phyloP scores from a whole-genome alignment of 1,139 yeast species.

The Magnusiomyces starmeri region DNA sequence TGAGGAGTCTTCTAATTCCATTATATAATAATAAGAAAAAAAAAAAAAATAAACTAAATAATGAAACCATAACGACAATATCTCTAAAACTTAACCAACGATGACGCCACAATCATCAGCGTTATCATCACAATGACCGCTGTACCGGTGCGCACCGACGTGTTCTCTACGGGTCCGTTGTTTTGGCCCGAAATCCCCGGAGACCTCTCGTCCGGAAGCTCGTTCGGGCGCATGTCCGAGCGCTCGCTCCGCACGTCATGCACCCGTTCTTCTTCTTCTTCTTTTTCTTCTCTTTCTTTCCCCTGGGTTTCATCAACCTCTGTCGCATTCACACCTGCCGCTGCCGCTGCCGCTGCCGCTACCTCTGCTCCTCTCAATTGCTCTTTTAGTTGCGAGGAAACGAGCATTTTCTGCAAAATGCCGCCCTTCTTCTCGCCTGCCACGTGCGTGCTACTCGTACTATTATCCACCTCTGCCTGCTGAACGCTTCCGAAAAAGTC shows the following conservation, averaged over 20 bases:
- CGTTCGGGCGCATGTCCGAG: too few relatives aligned
- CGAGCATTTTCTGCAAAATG: constrained; percentile 10
- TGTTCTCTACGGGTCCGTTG: too few relatives aligned
- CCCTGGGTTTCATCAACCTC: not conserved
- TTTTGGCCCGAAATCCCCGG: too few relatives aligned
- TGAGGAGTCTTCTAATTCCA: too few relatives aligned
- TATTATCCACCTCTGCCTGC: constrained; percentile 59
- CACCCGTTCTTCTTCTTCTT: not conserved
- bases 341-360: not conserved
- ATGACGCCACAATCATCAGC: not conserved
- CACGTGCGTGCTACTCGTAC: too few relatives aligned
- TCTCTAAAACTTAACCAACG: not conserved
- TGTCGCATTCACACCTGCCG: too few relatives aligned
- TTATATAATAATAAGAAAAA: too few relatives aligned
- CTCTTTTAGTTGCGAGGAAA: constrained; percentile 6
- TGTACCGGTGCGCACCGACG: too few relatives aligned
- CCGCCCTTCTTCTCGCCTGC: constrained; percentile 33
- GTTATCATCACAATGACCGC: not conserved
- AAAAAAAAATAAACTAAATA: too few relatives aligned
- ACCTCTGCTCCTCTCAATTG: not conserved
- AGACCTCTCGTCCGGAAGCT: too few relatives aligned
- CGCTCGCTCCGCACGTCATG: not conserved
- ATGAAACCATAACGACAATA: too few relatives aligned
- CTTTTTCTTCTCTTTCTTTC: not conserved
- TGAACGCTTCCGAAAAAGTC: constrained; percentile 96